Conservation (phyloP, 345 rosid species). For the Pelargonium nanum region DNA sequence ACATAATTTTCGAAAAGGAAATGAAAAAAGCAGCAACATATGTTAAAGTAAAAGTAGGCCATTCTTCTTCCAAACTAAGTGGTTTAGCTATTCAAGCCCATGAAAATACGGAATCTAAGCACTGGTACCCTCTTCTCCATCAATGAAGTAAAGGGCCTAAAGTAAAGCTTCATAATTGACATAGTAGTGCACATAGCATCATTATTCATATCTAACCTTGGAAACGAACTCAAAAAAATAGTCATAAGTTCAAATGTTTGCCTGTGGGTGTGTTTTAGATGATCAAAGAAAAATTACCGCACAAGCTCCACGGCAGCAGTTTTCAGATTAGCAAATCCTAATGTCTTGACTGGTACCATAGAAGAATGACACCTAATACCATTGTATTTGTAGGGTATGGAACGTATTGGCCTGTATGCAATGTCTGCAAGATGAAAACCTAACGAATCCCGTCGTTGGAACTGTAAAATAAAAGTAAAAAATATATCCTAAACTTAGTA, state of each 20-base stretch:
- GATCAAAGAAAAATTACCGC: not conserved
- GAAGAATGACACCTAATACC: constrained; percentile 11
- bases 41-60: no score
- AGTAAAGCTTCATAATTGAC: no score
- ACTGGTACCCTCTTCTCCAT: no score
- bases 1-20: no score
- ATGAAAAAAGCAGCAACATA: no score
- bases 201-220: not conserved
- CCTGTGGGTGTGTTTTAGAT: not conserved
- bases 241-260: not conserved
- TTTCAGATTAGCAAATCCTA: constrained; percentile 6
- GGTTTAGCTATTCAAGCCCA: no score
- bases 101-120: no score
- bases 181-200: no score
- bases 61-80: no score
- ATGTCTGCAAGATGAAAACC: constrained; percentile 6
- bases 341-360: constrained; percentile 5
- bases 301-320: constrained; percentile 1
- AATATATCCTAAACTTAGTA: not conserved
- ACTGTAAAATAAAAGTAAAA: constrained; percentile 1
- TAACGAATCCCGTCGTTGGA: constrained; percentile 5
- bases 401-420: constrained; percentile 1
- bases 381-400: constrained; percentile 12
- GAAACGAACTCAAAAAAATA: not conserved
- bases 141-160: no score